phyloP scores from a whole-genome alignment of 2,329 filamentous ascomycete species.

The Penicillium sp. region DNA sequence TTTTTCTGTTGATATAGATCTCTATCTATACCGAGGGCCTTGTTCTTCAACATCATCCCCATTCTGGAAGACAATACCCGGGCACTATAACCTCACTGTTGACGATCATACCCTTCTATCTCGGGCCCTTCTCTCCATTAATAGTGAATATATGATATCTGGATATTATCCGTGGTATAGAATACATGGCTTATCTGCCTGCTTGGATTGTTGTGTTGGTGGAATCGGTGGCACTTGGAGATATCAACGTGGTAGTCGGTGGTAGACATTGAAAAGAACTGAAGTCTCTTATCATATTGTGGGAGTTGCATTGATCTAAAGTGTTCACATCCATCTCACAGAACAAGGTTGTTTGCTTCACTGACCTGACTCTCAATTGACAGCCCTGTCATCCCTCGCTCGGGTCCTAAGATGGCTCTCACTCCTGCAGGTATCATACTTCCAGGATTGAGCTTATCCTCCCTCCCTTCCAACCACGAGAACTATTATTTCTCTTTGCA shows the following conservation, averaged over 20 bases:
- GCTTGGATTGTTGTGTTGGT: background rate
- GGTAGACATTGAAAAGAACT: too few species aligned
- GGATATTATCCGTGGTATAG: background rate
- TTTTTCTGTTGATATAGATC: too few species aligned
- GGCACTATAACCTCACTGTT: background rate
- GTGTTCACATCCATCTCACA: too few species aligned
- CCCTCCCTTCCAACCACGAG: too few species aligned
- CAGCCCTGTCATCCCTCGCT: too few species aligned
- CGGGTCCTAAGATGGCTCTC: too few species aligned
- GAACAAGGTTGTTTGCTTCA: background rate
- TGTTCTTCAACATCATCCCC: slow-evolving; percentile 2
- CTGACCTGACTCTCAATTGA: background rate
- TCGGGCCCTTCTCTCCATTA: background rate
- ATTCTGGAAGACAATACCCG: background rate
- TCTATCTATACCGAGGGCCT: too few species aligned
- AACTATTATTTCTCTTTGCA: too few species aligned
- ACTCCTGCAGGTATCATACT: too few species aligned
- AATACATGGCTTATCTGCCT: background rate
- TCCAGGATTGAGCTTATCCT: too few species aligned
- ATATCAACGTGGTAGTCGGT: background rate
- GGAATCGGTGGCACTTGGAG: background rate
- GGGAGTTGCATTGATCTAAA: too few species aligned
- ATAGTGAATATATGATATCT: background rate
- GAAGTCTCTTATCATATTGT: too few species aligned
- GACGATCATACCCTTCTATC: background rate